Evolutionary conservation across 495 filamentous ascomycete genomes (phyloP).

Genomic region (Hypoxylon trugodes): DNA sequence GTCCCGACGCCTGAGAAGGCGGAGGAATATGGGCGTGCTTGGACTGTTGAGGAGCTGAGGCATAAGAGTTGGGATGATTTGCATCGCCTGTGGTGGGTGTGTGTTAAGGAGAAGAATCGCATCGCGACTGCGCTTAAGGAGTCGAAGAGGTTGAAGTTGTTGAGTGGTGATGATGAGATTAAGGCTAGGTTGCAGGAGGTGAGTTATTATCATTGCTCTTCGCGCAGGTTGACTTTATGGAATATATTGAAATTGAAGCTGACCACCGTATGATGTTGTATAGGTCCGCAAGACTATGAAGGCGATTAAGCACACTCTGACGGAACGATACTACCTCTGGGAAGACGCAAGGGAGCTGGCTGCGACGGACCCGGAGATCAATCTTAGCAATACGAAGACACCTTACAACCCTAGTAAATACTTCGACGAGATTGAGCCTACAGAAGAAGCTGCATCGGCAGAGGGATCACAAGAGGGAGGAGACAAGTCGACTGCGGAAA

Average conservation of each 20-base stretch:
- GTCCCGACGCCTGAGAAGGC: slow-evolving; percentile 75
- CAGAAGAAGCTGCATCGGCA: neutral
- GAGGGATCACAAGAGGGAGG: slow-evolving; percentile 11
- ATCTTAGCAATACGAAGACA: slow-evolving; percentile 59
- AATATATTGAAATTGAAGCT: slow-evolving; percentile 2
- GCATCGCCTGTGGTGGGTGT: slow-evolving; percentile 93
- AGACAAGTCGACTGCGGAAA: slow-evolving; percentile 17
- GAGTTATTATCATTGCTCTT: too few species aligned
- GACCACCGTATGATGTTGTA: neutral
- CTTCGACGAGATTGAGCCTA: slow-evolving; percentile 39
- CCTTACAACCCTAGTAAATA: slow-evolving; percentile 58
- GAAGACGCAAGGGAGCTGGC: slow-evolving; percentile 81
- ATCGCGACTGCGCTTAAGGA: slow-evolving; percentile 80
- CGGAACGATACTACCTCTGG: slow-evolving; percentile 90
- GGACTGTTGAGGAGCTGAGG: slow-evolving; percentile 88
- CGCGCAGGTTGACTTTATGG: too few species aligned
- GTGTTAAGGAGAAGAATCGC: slow-evolving; percentile 89
- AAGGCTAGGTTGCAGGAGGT: slow-evolving; percentile 68
- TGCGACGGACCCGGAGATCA: slow-evolving; percentile 68
- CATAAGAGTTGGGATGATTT: slow-evolving; percentile 93
- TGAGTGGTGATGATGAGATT: slow-evolving; percentile 73
- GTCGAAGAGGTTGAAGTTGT: slow-evolving; percentile 67
- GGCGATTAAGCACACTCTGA: slow-evolving; percentile 82
- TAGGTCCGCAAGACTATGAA: slow-evolving; percentile 78
- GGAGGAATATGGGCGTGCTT: slow-evolving; percentile 75